Conservation (phyloP, 2,329 filamentous ascomycete species). For the Lasiodiplodia hormozganensis region DNA sequence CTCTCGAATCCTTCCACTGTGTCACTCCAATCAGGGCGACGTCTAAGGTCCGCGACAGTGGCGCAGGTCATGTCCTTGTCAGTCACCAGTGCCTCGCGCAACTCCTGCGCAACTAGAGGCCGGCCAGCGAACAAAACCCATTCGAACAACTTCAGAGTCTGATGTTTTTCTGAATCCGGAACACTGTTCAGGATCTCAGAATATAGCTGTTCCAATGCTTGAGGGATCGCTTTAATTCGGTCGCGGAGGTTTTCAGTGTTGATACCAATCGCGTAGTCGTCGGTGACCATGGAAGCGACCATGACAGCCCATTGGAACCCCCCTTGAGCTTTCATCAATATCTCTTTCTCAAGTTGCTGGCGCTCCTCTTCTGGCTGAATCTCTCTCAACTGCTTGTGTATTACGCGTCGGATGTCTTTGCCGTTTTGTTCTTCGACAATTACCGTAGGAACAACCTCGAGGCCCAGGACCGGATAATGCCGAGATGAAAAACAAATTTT, state of each 20-base stretch:
- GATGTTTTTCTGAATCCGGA: neutral
- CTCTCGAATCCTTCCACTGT: slow-evolving; percentile 27
- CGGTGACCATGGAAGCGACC: neutral
- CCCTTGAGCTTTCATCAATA: slow-evolving; percentile 1
- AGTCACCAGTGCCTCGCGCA: slow-evolving; percentile 32
- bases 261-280: neutral
- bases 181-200: neutral
- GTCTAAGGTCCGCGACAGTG: neutral
- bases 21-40: neutral
- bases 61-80: slow-evolving; percentile 30
- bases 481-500: slow-evolving; percentile 9
- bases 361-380: neutral
- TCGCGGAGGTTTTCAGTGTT: neutral
- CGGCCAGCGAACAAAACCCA: neutral
- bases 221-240: neutral
- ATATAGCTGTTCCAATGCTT: neutral
- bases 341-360: neutral
- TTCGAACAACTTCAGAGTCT: slow-evolving; percentile 16
- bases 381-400: neutral
- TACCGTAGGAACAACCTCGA: neutral
- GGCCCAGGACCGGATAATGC: neutral
- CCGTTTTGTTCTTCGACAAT: neutral
- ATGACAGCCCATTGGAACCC: slow-evolving; percentile 15
- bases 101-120: slow-evolving; percentile 30
- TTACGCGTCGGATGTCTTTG: neutral